Evolutionary conservation across 2,329 filamentous ascomycete species (phyloP).

Genomic region (Fusarium sp.): DNA sequence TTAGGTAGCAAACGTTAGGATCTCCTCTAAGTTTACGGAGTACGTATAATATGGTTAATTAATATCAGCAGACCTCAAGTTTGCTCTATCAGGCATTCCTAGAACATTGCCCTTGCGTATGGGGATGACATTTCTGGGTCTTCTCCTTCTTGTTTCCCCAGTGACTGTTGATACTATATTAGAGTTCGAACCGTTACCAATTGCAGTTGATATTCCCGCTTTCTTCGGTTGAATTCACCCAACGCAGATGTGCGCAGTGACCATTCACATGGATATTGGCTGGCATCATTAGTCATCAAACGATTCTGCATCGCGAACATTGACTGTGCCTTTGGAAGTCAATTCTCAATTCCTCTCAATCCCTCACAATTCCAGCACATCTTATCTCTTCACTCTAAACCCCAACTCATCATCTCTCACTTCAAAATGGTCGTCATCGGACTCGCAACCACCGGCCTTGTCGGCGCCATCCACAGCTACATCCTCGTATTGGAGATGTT

Average conservation of each 20-base stretch:
- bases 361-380: neutral
- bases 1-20: neutral
- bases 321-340: no score
- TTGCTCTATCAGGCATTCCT: neutral
- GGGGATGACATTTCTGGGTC: no score
- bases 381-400: neutral
- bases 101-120: no score
- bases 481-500: conserved; percentile 65
- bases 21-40: neutral
- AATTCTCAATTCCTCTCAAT: neutral
- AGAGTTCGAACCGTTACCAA: conserved; percentile 14
- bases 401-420: neutral
- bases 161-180: neutral
- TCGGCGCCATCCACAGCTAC: conserved; percentile 62
- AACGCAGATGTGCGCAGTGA: conserved; percentile 9
- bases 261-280: conserved; percentile 15
- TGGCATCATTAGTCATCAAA: neutral
- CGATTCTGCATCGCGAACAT: neutral
- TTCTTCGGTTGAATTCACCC: conserved; percentile 23
- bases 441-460: conserved; percentile 53
- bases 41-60: neutral
- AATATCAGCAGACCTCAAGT: neutral
- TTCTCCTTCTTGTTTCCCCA: neutral
- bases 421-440: conserved; percentile 54
- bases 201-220: conserved; percentile 10